Evolutionary conservation across 176 grass and related monocot species (phyloP).

Genomic region (Typha latifolia): DNA sequence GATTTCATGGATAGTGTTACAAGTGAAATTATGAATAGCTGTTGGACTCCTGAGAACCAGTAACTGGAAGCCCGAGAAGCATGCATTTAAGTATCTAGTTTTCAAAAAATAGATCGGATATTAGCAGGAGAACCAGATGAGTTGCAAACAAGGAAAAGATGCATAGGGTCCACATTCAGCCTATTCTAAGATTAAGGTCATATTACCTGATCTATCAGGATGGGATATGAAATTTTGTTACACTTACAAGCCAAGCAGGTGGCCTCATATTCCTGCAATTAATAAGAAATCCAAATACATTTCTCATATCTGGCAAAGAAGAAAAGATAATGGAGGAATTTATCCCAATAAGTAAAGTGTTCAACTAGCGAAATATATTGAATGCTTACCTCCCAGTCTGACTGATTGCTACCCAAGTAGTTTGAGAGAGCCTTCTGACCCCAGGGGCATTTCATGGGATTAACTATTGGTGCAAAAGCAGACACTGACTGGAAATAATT

Average conservation of each 20-base stretch:
- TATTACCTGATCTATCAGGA: constrained; percentile 97
- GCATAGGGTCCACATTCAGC: neutral
- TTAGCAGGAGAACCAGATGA: no score
- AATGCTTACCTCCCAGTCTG: constrained; percentile 62
- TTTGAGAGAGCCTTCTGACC: constrained; percentile 98
- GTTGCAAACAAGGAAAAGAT: no score
- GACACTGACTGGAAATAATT: constrained; percentile 52
- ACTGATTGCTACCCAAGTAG: constrained; percentile 71
- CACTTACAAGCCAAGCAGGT: constrained; percentile 57
- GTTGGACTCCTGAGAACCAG: neutral
- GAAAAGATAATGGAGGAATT: neutral
- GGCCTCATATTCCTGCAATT: constrained; percentile 73
- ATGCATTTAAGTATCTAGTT: no score
- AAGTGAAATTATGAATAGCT: neutral
- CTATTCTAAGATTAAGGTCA: neutral
- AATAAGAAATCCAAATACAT: constrained; percentile 14
- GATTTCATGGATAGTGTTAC: neutral
- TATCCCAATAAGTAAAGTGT: neutral
- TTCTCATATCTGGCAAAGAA: neutral
- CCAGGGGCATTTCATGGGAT: constrained; percentile 85
- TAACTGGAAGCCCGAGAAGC: no score
- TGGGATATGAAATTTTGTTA: constrained; percentile 50
- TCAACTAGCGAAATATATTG: neutral
- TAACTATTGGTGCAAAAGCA: constrained; percentile 70
- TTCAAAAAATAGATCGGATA: no score